Evolutionary conservation across 2,329 filamentous ascomycete genomes (phyloP), one percentile per base, ranked within the genome.

Genomic region (Aureobasidium sp.): DNA sequence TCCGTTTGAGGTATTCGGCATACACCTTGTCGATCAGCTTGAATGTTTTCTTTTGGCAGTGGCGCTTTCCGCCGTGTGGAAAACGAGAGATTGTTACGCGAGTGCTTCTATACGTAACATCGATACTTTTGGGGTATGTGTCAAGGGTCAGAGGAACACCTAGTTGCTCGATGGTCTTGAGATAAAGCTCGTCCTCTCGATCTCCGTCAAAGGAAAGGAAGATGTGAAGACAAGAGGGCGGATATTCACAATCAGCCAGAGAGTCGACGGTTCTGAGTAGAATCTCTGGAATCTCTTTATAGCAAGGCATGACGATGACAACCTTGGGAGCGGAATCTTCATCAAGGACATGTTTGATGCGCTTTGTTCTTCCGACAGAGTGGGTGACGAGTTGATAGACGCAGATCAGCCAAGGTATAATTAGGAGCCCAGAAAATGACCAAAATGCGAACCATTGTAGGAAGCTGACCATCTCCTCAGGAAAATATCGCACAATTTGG

Each of bases 381-480:
- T 94, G 89, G 9, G 90, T 96, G 62, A 96, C 89, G 5, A 97
- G 83, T 70, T 95, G 89, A 71, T 95, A 96, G 62, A 97, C 84
- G 74, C 92, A 97, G 71, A 97, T 89, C 3, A 96, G 82, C 91
- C 91, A 97, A 0, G 94, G 94, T 1, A 96, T 80, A 0, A 89
- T 91, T 63, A 99, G 78, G 10, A 97, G 84, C 66, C 85, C 84
- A 0, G 92, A 88, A 68, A 97, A 97, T 32, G 88, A 87, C 87
- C 90, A 97, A 74, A 97, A 97, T 4, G 91, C 92, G 71, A 97
- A 96, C 89, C 91, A 95, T 72, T 97, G 92, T 15, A 97, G 81
- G 51, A 89, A 81, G 1, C 73, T 75, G 44, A 94, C 88, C 80
- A 94, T 84, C 1, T 74, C 60, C 2, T 73, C 61, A 0, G 93